Conservation (phyloP, 1,139 yeast species). For the Protomyces inundatus region DNA sequence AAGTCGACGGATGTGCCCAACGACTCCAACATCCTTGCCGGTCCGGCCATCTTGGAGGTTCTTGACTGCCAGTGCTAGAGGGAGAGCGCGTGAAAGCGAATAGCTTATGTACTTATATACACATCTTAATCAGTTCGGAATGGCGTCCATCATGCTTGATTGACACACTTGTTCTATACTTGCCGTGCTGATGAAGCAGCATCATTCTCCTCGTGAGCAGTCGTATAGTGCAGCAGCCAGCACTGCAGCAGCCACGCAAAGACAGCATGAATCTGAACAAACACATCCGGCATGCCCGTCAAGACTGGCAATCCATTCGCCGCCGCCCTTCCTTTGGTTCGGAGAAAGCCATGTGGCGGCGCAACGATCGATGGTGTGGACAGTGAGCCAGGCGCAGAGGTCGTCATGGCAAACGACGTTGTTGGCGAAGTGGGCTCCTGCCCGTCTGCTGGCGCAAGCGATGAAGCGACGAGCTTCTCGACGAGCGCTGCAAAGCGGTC, state of each 20-base stretch:
- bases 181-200: too few relatives aligned
- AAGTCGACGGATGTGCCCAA: constrained; percentile 16
- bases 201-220: too few relatives aligned
- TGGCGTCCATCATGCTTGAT: too few relatives aligned
- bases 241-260: constrained; percentile 26
- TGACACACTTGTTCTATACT: too few relatives aligned
- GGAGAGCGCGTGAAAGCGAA: too few relatives aligned
- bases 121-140: too few relatives aligned
- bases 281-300: constrained; percentile 24
- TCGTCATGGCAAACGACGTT: too few relatives aligned
- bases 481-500: constrained; percentile 20
- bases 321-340: constrained; percentile 26
- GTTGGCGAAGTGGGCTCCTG: too few relatives aligned
- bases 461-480: constrained; percentile 3
- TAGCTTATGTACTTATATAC: too few relatives aligned
- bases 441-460: background rate
- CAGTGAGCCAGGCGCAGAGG: background rate
- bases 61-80: constrained; percentile 14
- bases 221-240: constrained; percentile 27
- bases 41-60: constrained; percentile 31
- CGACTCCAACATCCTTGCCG: constrained; percentile 29
- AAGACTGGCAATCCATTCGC: constrained; percentile 22
- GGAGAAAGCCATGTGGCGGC: constrained; percentile 21
- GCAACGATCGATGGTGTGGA: background rate
- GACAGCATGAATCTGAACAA: constrained; percentile 23